Percentiles rank a stretch among this genome's conserved stretches.
phyloP scores from a whole-genome alignment of 345 rosid species.

The Fremontodendron californicum region DNA sequence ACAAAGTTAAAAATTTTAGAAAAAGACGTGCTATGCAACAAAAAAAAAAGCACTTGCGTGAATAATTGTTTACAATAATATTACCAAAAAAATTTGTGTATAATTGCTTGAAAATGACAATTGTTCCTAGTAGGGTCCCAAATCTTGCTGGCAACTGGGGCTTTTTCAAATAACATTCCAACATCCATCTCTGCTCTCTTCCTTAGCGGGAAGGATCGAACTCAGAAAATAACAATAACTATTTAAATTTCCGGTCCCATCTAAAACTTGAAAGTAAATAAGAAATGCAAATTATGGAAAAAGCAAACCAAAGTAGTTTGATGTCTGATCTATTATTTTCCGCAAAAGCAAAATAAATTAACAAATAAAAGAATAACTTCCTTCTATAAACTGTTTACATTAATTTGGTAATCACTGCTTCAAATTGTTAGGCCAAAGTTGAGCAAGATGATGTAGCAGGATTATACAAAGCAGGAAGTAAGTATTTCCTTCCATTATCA shows the following conservation, averaged over 20 bases:
- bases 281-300: neutral
- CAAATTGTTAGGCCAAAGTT: conserved; percentile 38
- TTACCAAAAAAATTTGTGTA: too few relatives aligned
- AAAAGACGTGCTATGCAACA: neutral
- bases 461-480: conserved; percentile 73
- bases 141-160: neutral
- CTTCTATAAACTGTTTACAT: neutral
- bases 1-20: neutral
- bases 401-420: neutral
- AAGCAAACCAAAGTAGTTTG: conserved; percentile 27
- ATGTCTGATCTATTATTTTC: conserved; percentile 21
- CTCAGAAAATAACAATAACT: too few relatives aligned
- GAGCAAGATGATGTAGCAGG: conserved; percentile 56
- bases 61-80: neutral
- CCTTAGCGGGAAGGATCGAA: neutral
- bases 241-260: too few relatives aligned
- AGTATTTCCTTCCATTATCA: conserved; percentile 56
- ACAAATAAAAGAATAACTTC: conserved; percentile 31
- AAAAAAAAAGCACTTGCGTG: neutral
- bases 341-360: conserved; percentile 13
- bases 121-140: neutral
- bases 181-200: neutral
- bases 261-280: too few relatives aligned
- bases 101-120: too few relatives aligned
- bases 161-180: neutral